Evolutionary conservation across 140 eudicot species (phyloP), one percentile per base, ranked within the genome.

Genomic region (Eryngium alpinum): DNA sequence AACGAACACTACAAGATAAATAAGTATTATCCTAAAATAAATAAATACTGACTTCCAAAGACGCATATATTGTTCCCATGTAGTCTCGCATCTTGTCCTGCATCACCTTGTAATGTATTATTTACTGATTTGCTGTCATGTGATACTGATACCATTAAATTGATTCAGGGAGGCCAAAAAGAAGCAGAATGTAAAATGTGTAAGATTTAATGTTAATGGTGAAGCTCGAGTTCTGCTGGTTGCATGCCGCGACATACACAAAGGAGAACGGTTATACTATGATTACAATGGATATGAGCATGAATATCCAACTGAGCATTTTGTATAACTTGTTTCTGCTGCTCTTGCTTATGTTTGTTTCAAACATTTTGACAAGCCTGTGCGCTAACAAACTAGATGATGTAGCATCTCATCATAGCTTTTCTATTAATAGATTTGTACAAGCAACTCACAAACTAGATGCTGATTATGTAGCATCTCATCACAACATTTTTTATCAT

Each of bases 101-200:
- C 46, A 38, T 38, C 7, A 38, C 46, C n/a, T n/a, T n/a, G n/a
- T n/a, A n/a, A n/a, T n/a, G n/a, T n/a, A n/a, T n/a, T n/a, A 38
- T 38, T 38, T 38, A 38, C 46, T 38, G 46, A 38, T 38, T 38
- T 38, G 46, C 7, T 38, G 46, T 38, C 74, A 24, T 69, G 18
- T 10, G 4, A 6, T 77, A 29, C 25, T 76, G 9, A 76, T 75
- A 12, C 2, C 50, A 78, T 60, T 51, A 12, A 25, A 78, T 10
- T 87, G 77, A 31, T 84, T 75, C 86, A 94, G 99, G 82, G 97
- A 89, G 7, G 99, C 97, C 82, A 95, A 60, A 87, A 95, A 86
- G 97, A 95, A 92, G 86, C 97, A 89, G 90, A 95, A 95, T 77
- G 83, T 95, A 73, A 95, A 95, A 88, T 95, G 99, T 84, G 97